Percentiles rank a stretch among this genome's conserved stretches.
phyloP scores from a whole-genome alignment of 106 monocot genomes.

The Dioscorea alata region DNA sequence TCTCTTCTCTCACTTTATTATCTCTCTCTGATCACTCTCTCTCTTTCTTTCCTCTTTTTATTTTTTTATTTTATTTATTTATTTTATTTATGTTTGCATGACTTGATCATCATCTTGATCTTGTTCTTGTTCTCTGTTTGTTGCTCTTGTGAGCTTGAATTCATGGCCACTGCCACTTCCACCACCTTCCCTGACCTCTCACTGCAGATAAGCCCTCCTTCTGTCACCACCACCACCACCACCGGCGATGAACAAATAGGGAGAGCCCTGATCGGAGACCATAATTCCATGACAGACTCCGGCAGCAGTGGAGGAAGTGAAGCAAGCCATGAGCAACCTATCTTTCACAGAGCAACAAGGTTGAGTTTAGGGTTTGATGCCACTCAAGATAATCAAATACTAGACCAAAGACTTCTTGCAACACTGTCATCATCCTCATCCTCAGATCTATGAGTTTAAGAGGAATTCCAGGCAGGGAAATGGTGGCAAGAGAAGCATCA shows the following conservation, averaged over 20 bases:
- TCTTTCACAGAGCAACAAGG: conserved; percentile 1
- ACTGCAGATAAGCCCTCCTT: conserved; percentile 34
- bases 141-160: not conserved
- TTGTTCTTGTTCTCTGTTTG: not conserved
- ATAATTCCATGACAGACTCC: conserved; percentile 1
- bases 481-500: conserved; percentile 31
- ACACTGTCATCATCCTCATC: conserved; percentile 8
- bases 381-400: too few species aligned
- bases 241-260: not conserved
- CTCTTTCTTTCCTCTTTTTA: not conserved
- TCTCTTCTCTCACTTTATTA: conserved; percentile 2
- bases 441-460: conserved; percentile 34
- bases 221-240: not conserved
- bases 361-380: conserved; percentile 21
- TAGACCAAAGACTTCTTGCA: not conserved
- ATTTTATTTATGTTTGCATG: not conserved
- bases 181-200: conserved; percentile 29
- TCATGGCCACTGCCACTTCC: conserved; percentile 5
- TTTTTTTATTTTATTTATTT: too few species aligned
- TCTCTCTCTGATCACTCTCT: conserved; percentile 18
- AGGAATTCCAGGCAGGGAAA: conserved; percentile 14
- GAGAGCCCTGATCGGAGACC: conserved; percentile 1
- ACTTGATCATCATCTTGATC: not conserved
- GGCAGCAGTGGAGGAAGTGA: conserved; percentile 15
- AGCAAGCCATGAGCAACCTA: not conserved